phyloP scores from a whole-genome alignment of 345 rosid genomes.

The Ceriops tagal region DNA sequence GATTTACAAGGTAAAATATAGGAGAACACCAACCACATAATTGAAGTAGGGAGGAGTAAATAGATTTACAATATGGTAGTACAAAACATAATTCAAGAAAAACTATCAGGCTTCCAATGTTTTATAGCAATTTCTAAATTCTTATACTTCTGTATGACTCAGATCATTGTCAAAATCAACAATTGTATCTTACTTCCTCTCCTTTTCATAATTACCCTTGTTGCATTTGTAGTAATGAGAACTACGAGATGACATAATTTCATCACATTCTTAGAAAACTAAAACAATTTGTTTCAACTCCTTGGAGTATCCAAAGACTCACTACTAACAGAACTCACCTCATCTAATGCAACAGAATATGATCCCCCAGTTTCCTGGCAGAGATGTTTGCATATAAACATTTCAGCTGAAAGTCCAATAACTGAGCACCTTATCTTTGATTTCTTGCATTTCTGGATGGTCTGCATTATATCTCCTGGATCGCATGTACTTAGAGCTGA shows the following conservation, averaged over 20 bases:
- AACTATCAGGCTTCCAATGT: background rate
- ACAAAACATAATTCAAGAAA: background rate
- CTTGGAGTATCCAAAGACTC: background rate
- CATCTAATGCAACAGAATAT: slow-evolving; percentile 78
- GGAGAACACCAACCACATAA: too few species aligned
- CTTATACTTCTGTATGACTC: background rate
- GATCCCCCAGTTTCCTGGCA: slow-evolving; percentile 89
- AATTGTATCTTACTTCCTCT: background rate
- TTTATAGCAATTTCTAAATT: background rate
- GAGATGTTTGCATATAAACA: slow-evolving; percentile 82
- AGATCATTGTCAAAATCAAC: background rate
- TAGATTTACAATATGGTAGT: background rate
- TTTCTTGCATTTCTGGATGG: slow-evolving; percentile 73
- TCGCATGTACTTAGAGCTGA: slow-evolving; percentile 85
- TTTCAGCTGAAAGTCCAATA: slow-evolving; percentile 89
- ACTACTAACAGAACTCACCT: slow-evolving; percentile 45
- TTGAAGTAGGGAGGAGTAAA: too few species aligned
- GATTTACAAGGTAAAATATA: background rate
- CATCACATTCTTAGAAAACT: too few species aligned
- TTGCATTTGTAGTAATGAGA: too few species aligned
- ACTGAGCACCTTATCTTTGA: slow-evolving; percentile 84
- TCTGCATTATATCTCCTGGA: slow-evolving; percentile 90
- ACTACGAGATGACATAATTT: too few species aligned
- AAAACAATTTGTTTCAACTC: too few species aligned
- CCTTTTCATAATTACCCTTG: too few species aligned